A percentile compares a stretch with the other conserved stretches of the same genome.
These are phyloP conservation scores for Phyllosticta citriasiana DNA, from an alignment of 2,329 filamentous ascomycete genomes.

Conservation along the genomic window DNA sequence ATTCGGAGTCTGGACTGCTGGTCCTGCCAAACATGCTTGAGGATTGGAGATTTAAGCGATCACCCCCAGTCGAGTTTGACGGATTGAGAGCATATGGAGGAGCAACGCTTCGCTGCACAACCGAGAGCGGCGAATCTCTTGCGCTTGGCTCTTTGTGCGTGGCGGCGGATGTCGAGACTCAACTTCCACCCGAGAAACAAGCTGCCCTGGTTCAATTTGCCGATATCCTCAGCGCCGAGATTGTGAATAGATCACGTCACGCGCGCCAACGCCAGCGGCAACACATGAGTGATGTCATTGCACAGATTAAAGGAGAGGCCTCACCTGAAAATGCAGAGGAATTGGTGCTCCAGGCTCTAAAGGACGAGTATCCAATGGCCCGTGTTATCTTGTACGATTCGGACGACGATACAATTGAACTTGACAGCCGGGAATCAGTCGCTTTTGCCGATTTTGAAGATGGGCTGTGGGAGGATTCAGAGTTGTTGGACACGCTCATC, in stretches of 20 bases:
- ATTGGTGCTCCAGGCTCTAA: constrained; percentile 21
- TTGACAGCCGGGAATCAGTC: constrained; percentile 21
- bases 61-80: constrained; percentile 31
- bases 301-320: constrained; percentile 6
- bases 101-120: constrained; percentile 30
- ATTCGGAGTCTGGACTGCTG: constrained; percentile 26
- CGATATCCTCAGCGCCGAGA: constrained; percentile 32
- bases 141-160: constrained; percentile 37
- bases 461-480: constrained; percentile 37
- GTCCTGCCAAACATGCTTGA: constrained; percentile 31
- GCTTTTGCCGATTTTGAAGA: constrained; percentile 22
- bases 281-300: constrained; percentile 28
- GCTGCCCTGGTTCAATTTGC: constrained; percentile 27
- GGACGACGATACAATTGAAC: constrained; percentile 16
- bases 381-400: constrained; percentile 19
- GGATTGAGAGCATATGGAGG: constrained; percentile 35
- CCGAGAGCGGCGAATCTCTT: constrained; percentile 31
- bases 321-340: constrained; percentile 17
- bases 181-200: constrained; percentile 24
- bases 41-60: constrained; percentile 37
- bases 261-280: constrained; percentile 32
- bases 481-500: constrained; percentile 32
- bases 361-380: constrained; percentile 26
- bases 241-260: constrained; percentile 29
- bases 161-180: constrained; percentile 26